Base-by-base conservation (phyloP, 2,329 filamentous ascomycete genomes). In the Sporothrix pallida region DNA sequence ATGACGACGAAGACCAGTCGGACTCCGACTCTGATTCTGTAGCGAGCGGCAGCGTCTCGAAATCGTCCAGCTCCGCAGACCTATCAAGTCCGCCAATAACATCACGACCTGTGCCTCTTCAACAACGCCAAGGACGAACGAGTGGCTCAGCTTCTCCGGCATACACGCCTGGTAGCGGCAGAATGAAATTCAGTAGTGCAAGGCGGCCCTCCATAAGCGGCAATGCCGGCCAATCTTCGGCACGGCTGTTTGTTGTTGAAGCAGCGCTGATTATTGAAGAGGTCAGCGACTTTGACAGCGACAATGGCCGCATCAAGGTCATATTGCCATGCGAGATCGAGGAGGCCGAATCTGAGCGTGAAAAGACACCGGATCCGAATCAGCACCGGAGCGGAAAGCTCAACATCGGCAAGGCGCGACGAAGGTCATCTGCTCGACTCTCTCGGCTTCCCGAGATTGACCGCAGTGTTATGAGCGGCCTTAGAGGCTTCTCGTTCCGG, bases 251-350 rank as follows among this genome's bases (percentile, higher is more conserved):
- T 13, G 13, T 72, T 4, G 65, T 65, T 6, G 75, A 78, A 23
- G 72, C 75, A 13, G 75, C 78, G 50, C 82, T 87, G 52, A 78
- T 80, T 12, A 80, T 87, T 44, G 86, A 87, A 74, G 86, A 84
- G 71, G 74, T 83, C 31, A 81, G 78, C 77, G 82, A 87, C 75
- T 82, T 86, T 72, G 84, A 86, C 73, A 83, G 82, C 76, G 84
- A 84, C 37, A 81, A 81, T 56, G 84, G 85, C 4, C 82, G 82
- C 20, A 78, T 83, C 31, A 82, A 82, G 46, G 80, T 86, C 37
- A 78, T 87, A 31, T 81, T 79, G 10, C 86, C 86, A 0, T 81
- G 82, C 13, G 82, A 83, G 72, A 85, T 87, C 71, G 86, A 87
- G 76, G 84, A 82, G 52, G 79, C 82, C 52, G 79, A 81, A 31